Conservation (phyloP, 1,284 basidiomycete genomes). For the Sporisorium exsertum region DNA sequence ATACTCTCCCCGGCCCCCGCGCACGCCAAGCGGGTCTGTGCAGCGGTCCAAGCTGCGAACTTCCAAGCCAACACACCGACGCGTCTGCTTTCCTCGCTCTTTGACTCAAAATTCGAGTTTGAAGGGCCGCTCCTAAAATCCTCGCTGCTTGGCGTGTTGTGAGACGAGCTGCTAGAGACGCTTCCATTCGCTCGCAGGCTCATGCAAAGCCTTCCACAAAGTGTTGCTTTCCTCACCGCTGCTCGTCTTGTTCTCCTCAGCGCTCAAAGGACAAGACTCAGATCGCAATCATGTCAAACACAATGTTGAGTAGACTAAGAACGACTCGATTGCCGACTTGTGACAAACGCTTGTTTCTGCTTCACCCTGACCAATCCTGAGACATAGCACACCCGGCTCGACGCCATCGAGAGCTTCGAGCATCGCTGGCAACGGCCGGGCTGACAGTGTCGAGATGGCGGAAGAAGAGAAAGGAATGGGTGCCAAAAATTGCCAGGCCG, state of each 20-base stretch:
- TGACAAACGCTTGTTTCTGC: background rate
- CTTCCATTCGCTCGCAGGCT: background rate
- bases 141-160: background rate
- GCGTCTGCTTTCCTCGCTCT: background rate
- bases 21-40: slow-evolving; percentile 15
- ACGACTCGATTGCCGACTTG: background rate
- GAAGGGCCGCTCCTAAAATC: slow-evolving; percentile 19
- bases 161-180: background rate
- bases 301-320: background rate
- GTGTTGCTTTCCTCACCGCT: background rate
- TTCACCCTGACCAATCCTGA: slow-evolving; percentile 22
- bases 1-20: slow-evolving; percentile 18
- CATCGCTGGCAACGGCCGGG: slow-evolving; percentile 2
- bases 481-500: slow-evolving; percentile 64
- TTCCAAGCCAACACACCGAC: slow-evolving; percentile 1
- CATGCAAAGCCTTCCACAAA: background rate
- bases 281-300: background rate
- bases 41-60: background rate
- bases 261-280: background rate
- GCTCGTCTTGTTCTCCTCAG: background rate
- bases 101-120: slow-evolving; percentile 31
- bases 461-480: slow-evolving; percentile 40
- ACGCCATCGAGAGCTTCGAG: slow-evolving; percentile 25
- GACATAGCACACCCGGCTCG: background rate
- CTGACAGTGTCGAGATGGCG: slow-evolving; percentile 6